Base-by-base conservation (phyloP, 805 yeast genomes). In the Yarrowia sp. region DNA sequence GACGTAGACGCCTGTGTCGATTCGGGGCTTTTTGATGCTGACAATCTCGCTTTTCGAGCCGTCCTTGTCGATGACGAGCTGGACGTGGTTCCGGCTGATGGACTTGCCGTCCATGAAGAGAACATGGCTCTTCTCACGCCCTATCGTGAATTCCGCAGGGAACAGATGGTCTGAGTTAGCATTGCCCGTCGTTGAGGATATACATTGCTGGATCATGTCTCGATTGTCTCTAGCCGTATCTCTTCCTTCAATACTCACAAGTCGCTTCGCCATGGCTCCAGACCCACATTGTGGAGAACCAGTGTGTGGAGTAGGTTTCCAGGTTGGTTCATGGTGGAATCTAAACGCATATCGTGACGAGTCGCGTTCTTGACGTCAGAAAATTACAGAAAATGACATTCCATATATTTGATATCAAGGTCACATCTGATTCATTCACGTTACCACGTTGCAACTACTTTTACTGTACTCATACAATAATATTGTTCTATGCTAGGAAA, bases 91-190 rank as follows among this genome's bases (percentile, higher is more conserved):
- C 16, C 58, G 58, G n/a, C 58, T 51, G 32, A 51, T 51, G 12
- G 58, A 51, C 42, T 51, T 51, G 42, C 58, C 42, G 5, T 51
- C 58, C 58, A 51, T 51, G 42, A 22, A 16, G 13, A 51, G 42
- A 21, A 51, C 58, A 35, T 51, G 58, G 6, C 32, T 25, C 36
- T 51, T 51, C 13, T 51, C 58, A 12, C 58, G 58, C 12, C 58
- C 58, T 16, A 51, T 24, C 19, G 16, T 35, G 32, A 22, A 51
- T 4, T 51, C 58, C 42, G 58, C 22, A 4, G 58, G 58, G 32
- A 51, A 51, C 16, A 51, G 32, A 14, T 51, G 58, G 42, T 51
- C 58, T 51, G 32, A 7, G 42, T 51, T 51, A 51, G 58, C 6
- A n/a, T 39, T 39, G 44, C 6, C n/a, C n/a, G n/a, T n/a, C n/a